Evolutionary conservation across 2,329 filamentous ascomycete species (phyloP), one percentile per base, ranked within the genome.

Genomic region (Colletotrichum sp.): DNA sequence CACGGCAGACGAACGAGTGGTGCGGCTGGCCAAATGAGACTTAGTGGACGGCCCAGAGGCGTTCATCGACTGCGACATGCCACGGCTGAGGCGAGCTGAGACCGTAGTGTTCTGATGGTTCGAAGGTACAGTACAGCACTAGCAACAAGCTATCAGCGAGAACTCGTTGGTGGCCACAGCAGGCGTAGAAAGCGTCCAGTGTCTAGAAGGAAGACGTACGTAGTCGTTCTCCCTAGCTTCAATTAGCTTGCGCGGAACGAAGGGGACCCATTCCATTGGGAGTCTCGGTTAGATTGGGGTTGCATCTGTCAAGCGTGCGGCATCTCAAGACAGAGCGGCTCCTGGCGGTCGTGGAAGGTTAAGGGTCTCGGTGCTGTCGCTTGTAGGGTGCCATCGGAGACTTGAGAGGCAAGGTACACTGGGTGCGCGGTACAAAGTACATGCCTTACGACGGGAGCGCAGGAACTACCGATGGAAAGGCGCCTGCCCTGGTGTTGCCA

Each of bases 211-310:
- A 72, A 32, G 58, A n/a, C 58, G 58, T 32, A 71, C 73, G 73
- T 52, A 60, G 64, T 68, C 43, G 36, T 61, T 52, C 70, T 72
- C 61, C 72, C 61, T 67, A 67, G 68, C 55, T 72, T 67, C 48
- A 15, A 60, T 73, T 60, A 73, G 70, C 70, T 69, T 74, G 64
- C 58, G 57, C 38, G 70, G 43, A 75, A 66, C 61, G 64, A 64
- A 68, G 16, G 73, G 43, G 32, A 26, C 64, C 70, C 73, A 60
- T 75, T 75, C 73, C 70, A 43, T 16, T 60, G 64, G 68, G 58
- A 73, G 73, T 75, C 28, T 76, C 74, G 71, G 26, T 76, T 76
- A 76, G 43, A 73, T 74, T 76, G 74, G 43, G 65, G 70, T 69
- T 65, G 43, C 70, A 69, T 65, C 71, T 73, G 70, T 65, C 70